Base-by-base conservation (phyloP, 345 rosid species). In the Heritiera littoralis region DNA sequence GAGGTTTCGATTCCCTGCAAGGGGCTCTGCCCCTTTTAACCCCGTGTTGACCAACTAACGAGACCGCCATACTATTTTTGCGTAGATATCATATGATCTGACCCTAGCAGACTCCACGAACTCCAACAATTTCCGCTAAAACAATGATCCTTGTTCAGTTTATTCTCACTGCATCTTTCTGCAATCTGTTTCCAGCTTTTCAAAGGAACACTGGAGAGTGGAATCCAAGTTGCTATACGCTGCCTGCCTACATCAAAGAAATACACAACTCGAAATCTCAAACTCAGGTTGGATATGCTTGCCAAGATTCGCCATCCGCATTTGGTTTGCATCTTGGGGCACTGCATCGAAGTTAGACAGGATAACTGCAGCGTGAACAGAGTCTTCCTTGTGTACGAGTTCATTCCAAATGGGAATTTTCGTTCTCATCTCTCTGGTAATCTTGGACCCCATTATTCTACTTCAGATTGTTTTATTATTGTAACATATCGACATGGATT, bases 231-330 rank as follows among this genome's bases (percentile, higher is more conserved):
- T 68, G 92, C 94, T 20, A 84, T 95, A 79, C 84, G 97, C 68
- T 89, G 89, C 68, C 74, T 92, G 72, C 74, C 86, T 74, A 87
- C 88, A 66, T 76, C 84, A 80, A 95, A 85, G 81, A 95, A 88
- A 85, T 89, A 88, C 74, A 89, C 93, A 9, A 87, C 87, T 81
- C 92, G 90, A 74, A 93, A 86, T 77, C 91, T 95, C 55, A 90
- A 85, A 84, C 82, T 84, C 76, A 91, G 90, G 78, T 70, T 95
- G 55, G 98, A 95, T 81, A 86, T 90, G 80, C 87, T 95, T 65
- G 85, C 95, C 51, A 95, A 92, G 89, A 93, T 93, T 79, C 93
- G 92, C 56, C 99, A 95, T 84, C 97, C 97, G 76, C 93, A 95
- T 84, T 87, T 95, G 81, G 97, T 95, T 58, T 78, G 84, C 85